Conservation (phyloP, 2,329 filamentous ascomycete genomes). For the Ophiostoma sp. region DNA sequence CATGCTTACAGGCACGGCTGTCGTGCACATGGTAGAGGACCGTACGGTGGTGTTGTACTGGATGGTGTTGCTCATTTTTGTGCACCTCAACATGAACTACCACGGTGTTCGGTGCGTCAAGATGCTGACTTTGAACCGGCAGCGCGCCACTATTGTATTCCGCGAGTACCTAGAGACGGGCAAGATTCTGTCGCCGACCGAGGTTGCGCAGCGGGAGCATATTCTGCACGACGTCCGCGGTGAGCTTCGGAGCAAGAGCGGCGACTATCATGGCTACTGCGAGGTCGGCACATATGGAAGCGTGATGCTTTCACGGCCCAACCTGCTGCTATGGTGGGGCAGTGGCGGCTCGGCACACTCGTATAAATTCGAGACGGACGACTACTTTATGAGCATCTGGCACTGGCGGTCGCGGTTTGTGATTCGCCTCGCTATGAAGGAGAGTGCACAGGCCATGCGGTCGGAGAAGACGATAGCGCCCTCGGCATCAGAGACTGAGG, state of each 20-base stretch:
- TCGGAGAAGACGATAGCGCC: slow-evolving; percentile 22
- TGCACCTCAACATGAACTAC: slow-evolving; percentile 83
- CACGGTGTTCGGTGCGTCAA: slow-evolving; percentile 76
- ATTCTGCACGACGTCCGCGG: slow-evolving; percentile 54
- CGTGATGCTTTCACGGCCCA: slow-evolving; percentile 31
- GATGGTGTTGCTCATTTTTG: slow-evolving; percentile 64
- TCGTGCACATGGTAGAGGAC: slow-evolving; percentile 70
- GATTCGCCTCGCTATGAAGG: slow-evolving; percentile 58
- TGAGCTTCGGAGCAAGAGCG: slow-evolving; percentile 40
- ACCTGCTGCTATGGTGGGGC: slow-evolving; percentile 29
- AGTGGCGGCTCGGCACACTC: slow-evolving; percentile 29
- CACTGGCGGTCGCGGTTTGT: slow-evolving; percentile 40
- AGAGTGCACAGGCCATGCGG: slow-evolving; percentile 36
- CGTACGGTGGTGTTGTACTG: slow-evolving; percentile 66
- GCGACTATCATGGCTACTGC: slow-evolving; percentile 35
- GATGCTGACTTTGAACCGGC: slow-evolving; percentile 79
- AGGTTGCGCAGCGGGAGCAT: slow-evolving; percentile 61
- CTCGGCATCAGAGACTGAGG: not conserved
- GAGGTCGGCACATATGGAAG: slow-evolving; percentile 40
- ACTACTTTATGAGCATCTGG: slow-evolving; percentile 59
- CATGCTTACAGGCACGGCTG: slow-evolving; percentile 75
- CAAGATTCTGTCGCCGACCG: slow-evolving; percentile 54
- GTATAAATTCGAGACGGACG: slow-evolving; percentile 39
- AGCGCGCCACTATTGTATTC: slow-evolving; percentile 76
- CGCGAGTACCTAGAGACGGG: slow-evolving; percentile 49